Evolutionary conservation across 768 basidiomycete species (phyloP).

Genomic region (Cystobasidium onofrii): DNA sequence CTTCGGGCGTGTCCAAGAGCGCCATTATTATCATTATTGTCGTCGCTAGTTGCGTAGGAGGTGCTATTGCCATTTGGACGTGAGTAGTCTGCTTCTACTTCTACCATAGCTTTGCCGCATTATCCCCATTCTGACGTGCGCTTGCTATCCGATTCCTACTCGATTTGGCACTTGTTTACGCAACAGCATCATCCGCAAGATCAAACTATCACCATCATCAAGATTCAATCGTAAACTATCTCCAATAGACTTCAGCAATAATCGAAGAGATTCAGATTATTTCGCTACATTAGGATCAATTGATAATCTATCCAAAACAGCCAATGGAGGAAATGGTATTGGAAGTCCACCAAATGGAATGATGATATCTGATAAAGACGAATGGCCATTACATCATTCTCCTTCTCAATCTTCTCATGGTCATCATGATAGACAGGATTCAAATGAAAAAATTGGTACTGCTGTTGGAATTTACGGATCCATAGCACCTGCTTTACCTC

Average conservation of each 20-base stretch:
- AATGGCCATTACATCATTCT: conserved; percentile 23
- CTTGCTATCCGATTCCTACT: background rate
- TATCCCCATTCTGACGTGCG: background rate
- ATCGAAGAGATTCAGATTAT: conserved; percentile 1
- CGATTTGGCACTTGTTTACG: background rate
- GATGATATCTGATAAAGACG: background rate
- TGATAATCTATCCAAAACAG: background rate
- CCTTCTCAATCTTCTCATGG: conserved; percentile 5
- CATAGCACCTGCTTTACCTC: conserved; percentile 3
- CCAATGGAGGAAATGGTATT: background rate
- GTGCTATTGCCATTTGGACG: conserved; percentile 30
- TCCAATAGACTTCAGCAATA: conserved; percentile 13
- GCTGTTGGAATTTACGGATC: background rate
- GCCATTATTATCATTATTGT: conserved; percentile 29
- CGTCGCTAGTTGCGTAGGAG: conserved; percentile 21
- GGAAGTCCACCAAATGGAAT: background rate
- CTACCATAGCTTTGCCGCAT: background rate
- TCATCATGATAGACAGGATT: conserved; percentile 2
- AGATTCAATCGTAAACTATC: conserved; percentile 28
- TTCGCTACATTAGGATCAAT: background rate
- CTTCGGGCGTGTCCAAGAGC: conserved; percentile 6
- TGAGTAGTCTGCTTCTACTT: conserved; percentile 10
- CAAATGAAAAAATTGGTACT: background rate
- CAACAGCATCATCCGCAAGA: conserved; percentile 24
- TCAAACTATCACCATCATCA: conserved; percentile 25